phyloP scores from a whole-genome alignment of 2,329 filamentous ascomycete genomes.

The Colletotrichum sp. region DNA sequence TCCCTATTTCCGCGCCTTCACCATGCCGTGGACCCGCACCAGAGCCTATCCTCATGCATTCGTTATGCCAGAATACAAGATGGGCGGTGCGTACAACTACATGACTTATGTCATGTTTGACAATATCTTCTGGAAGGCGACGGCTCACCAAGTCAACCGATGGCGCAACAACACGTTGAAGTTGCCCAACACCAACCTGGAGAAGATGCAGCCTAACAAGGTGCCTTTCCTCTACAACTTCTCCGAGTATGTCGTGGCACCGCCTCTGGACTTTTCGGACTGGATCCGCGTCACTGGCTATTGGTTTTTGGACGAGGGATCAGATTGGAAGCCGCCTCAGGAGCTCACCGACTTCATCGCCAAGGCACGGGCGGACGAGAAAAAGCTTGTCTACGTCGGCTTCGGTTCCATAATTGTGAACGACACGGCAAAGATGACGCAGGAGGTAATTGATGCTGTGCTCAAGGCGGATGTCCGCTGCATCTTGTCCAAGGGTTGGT shows the following conservation, averaged over 20 bases:
- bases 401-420: constrained; percentile 96
- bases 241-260: constrained; percentile 90
- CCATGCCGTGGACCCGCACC: constrained; percentile 98
- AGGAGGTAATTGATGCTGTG: constrained; percentile 92
- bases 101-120: constrained; percentile 97
- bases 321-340: constrained; percentile 71
- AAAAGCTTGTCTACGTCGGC: constrained; percentile 95
- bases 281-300: constrained; percentile 98
- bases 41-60: constrained; percentile 97
- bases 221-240: constrained; percentile 99
- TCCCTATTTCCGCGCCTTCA: constrained; percentile 96
- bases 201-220: constrained; percentile 94
- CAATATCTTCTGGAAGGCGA: constrained; percentile 95
- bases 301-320: constrained; percentile 90
- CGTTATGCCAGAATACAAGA: constrained; percentile 88
- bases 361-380: constrained; percentile 79
- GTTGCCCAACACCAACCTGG: constrained; percentile 80
- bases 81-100: constrained; percentile 95
- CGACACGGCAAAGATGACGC: constrained; percentile 86
- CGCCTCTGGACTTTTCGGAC: constrained; percentile 93
- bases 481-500: constrained; percentile 97
- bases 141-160: constrained; percentile 86
- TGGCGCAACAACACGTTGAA: constrained; percentile 86
- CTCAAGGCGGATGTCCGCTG: constrained; percentile 91
- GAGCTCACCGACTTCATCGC: constrained; percentile 83